Percentiles rank a stretch among this genome's conserved stretches.
phyloP scores from a whole-genome alignment of 768 basidiomycete species.

The Amanita brunnescens region DNA sequence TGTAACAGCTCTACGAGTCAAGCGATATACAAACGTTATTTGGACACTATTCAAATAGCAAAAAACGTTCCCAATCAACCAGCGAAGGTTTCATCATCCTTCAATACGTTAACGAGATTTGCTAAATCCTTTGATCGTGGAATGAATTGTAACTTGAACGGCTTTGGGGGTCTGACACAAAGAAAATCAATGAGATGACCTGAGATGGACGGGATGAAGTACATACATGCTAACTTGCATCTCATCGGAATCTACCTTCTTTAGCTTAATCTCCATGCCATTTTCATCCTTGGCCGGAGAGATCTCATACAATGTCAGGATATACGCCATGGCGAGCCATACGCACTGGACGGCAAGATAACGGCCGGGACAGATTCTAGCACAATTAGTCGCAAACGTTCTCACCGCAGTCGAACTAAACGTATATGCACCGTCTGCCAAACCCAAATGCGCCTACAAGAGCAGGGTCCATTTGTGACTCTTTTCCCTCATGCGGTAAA shows the following conservation, averaged over 20 bases:
- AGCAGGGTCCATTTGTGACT: conserved; percentile 16
- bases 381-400: not conserved
- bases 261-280: conserved; percentile 16
- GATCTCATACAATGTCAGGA: conserved; percentile 16
- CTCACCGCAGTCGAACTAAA: no score
- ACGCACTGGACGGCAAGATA: conserved; percentile 18
- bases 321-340: conserved; percentile 16
- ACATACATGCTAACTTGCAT: conserved; percentile 3
- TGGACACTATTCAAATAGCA: not conserved
- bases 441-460: conserved; percentile 23
- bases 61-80: not conserved
- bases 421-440: conserved; percentile 23
- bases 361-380: conserved; percentile 16
- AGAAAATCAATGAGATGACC: not conserved
- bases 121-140: conserved; percentile 1
- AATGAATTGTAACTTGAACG: not conserved
- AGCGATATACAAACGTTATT: no score
- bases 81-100: not conserved
- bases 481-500: conserved; percentile 22
- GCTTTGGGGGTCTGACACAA: conserved; percentile 3
- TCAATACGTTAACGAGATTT: not conserved
- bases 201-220: not conserved
- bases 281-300: conserved; percentile 12
- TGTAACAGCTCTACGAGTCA: no score
- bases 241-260: conserved; percentile 6